Percentiles rank a stretch among this genome's conserved stretches.
These are phyloP conservation scores for Cladorrhinum samala DNA, from an alignment of 495 filamentous ascomycete species.

Conservation along the genomic window DNA sequence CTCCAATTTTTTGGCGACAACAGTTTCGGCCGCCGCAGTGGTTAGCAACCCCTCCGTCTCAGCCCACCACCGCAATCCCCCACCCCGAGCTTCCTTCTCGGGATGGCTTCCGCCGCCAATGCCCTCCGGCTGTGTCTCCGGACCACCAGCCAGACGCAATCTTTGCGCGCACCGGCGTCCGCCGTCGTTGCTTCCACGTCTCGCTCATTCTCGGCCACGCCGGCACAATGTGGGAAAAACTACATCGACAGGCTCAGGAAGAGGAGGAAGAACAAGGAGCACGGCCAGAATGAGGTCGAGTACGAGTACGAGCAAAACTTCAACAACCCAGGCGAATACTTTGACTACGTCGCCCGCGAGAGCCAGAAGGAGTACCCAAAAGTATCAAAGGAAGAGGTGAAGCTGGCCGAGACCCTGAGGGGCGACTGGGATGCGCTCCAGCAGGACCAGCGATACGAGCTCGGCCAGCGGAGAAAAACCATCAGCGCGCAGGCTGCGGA, in stretches of 20 bases:
- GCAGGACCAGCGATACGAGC: background rate
- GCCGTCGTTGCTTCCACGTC: conserved; percentile 21
- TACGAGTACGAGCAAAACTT: conserved; percentile 6
- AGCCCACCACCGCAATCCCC: conserved; percentile 1
- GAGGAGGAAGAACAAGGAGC: conserved; percentile 1
- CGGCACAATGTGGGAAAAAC: background rate
- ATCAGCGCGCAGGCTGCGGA: conserved; percentile 1
- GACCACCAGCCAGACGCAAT: conserved; percentile 27
- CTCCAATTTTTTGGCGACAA: conserved; percentile 18
- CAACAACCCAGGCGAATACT: conserved; percentile 14
- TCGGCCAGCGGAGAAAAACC: conserved; percentile 10
- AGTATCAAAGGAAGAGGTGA: conserved; percentile 4
- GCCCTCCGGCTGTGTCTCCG: conserved; percentile 42
- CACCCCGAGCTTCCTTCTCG: conserved; percentile 16
- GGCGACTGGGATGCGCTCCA: conserved; percentile 14
- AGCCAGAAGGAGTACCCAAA: background rate
- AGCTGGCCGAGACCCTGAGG: conserved; percentile 5
- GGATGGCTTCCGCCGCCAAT: conserved; percentile 46
- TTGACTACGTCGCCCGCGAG: conserved; percentile 5
- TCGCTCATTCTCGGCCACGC: conserved; percentile 36
- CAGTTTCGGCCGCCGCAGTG: conserved; percentile 12
- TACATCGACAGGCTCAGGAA: background rate
- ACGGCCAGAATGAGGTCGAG: conserved; percentile 1
- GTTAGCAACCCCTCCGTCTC: background rate
- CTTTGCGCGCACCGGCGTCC: conserved; percentile 9